Conservation (phyloP, 1,284 basidiomycete genomes). For the Moesziomyces sp. region DNA sequence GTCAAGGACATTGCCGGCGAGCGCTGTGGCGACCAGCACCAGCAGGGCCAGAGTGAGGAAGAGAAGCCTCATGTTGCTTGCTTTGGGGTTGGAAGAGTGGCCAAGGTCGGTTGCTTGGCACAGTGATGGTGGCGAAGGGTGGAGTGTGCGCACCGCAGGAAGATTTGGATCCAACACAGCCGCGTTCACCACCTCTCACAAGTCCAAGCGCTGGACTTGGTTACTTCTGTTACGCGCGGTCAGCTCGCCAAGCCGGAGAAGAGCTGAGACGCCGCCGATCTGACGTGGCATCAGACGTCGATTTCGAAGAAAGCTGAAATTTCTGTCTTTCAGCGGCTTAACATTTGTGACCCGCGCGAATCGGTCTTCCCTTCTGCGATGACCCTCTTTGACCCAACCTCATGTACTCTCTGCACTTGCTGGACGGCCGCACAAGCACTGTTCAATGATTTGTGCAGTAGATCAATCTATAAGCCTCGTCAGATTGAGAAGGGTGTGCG, state of each 20-base stretch:
- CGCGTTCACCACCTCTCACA: no score
- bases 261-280: neutral
- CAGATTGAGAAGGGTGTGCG: no score
- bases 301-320: neutral
- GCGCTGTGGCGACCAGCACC: conserved; percentile 32
- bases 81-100: conserved; percentile 1
- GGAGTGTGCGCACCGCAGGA: neutral
- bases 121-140: neutral
- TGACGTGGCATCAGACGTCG: neutral
- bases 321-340: no score
- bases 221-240: no score
- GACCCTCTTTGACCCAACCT: no score
- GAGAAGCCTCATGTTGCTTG: conserved; percentile 36
- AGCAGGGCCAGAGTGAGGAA: conserved; percentile 26
- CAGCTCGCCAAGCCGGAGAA: neutral
- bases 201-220: no score
- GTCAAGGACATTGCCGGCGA: conserved; percentile 60
- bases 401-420: no score
- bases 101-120: neutral
- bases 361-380: no score
- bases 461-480: no score
- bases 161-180: neutral
- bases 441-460: no score
- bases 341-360: no score
- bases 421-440: no score